Base-by-base conservation (phyloP, 1,139 yeast genomes). In the Magnusiomyces starmeri region DNA sequence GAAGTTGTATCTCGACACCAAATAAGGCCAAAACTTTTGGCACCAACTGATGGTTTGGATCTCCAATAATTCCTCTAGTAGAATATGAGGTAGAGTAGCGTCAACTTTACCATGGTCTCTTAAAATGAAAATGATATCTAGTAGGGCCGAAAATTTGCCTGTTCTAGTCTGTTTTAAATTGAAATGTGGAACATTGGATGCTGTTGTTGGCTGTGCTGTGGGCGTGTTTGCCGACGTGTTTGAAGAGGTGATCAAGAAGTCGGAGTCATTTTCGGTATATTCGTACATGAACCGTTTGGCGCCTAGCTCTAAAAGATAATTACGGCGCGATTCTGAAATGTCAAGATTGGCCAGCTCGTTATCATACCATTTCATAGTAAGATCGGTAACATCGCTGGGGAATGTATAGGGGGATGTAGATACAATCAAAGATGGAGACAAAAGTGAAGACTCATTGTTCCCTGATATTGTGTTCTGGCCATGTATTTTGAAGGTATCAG, bases 41-140 rank as follows among this genome's bases (percentile, higher is more conserved):
- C 72, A 65, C 63, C 68, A 66, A n/a, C 60, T 60, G 9, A 68
- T 62, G 2, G 73, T 62, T 35, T 69, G 65, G 41, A 65, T 60
- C 20, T 70, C 72, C 51, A 71, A 60, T 34, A 68, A 49, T 41
- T 67, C 73, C 49, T 71, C 74, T 14, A 70, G 54, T 43, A 69
- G 56, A 10, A 57, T 41, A 46, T 64, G 65, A 3, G 62, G 57
- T 14, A 63, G 49, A 2, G 66, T 55, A n/a, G 54, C 48, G 3
- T 64, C 67, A 35, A 61, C 54, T 21, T 54, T 53, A 2, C 56
- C 59, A 24, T 48, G 42, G 20, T 48, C 46, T n/a, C 60, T 50
- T 8, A 61, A 43, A 22, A 43, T 39, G 27, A 60, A 49, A 4
- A 57, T 51, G 2, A 54, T 20, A 43, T 63, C 66, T 20, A 63